phyloP scores from a whole-genome alignment of 2,329 filamentous ascomycete species.

The Pleurostoma richardsiae region DNA sequence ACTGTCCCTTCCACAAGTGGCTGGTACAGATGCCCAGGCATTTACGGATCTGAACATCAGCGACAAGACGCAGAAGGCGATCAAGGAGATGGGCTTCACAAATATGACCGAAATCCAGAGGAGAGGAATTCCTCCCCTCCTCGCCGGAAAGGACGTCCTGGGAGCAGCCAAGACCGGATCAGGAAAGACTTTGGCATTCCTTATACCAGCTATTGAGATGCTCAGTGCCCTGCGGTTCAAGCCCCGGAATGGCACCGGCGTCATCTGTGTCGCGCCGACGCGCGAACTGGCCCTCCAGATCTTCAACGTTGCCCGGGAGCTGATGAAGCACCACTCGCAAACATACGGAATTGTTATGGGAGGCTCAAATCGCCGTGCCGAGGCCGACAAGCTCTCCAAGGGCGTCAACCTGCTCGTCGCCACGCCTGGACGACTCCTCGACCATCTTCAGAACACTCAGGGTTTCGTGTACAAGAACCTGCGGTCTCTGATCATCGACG shows the following conservation, averaged over 20 bases:
- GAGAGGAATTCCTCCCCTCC: conserved; percentile 77
- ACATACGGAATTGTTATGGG: conserved; percentile 96
- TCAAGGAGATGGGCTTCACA: conserved; percentile 86
- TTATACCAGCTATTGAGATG: conserved; percentile 94
- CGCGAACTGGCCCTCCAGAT: conserved; percentile 93
- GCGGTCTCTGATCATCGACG: conserved; percentile 88
- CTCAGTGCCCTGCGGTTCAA: conserved; percentile 87
- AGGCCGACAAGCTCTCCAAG: conserved; percentile 90
- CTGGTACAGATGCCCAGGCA: conserved; percentile 58
- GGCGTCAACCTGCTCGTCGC: conserved; percentile 93
- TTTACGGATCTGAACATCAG: conserved; percentile 83
- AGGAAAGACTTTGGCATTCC: conserved; percentile 91
- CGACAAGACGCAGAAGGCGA: conserved; percentile 82
- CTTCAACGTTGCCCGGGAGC: conserved; percentile 87
- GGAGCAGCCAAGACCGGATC: conserved; percentile 95
- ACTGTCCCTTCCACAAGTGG: conserved; percentile 49
- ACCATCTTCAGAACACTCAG: conserved; percentile 89
- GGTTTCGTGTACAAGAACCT: conserved; percentile 85
- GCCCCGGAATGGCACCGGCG: conserved; percentile 87
- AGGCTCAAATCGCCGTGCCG: conserved; percentile 83
- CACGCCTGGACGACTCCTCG: conserved; percentile 85
- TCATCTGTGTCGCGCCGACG: conserved; percentile 88
- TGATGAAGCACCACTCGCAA: conserved; percentile 89
- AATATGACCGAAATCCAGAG: conserved; percentile 95
- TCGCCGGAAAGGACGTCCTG: conserved; percentile 87